phyloP scores from a whole-genome alignment of 2,329 filamentous ascomycete genomes.

The Fusarium pseudonygamai region DNA sequence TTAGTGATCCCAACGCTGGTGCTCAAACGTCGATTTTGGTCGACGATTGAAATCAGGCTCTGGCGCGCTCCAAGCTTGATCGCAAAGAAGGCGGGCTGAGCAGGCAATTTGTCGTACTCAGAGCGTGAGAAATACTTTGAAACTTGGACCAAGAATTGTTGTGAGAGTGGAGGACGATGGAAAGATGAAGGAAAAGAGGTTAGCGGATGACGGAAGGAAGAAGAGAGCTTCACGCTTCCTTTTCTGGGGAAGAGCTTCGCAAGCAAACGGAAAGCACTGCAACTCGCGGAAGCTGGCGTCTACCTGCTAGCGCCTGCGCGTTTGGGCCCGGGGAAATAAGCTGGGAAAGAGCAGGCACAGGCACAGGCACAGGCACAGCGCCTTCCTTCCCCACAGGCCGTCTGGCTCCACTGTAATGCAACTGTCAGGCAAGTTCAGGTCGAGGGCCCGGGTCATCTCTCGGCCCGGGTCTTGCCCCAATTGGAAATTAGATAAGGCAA shows the following conservation, averaged over 20 bases:
- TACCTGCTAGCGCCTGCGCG: conserved; percentile 32
- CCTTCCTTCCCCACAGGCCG: conserved; percentile 11
- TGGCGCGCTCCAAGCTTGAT: conserved; percentile 1
- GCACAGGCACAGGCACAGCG: not conserved
- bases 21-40: not conserved
- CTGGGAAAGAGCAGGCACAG: conserved; percentile 27
- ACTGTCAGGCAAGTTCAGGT: not conserved
- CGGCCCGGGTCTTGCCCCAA: conserved; percentile 35
- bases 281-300: conserved; percentile 30
- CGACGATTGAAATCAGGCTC: conserved; percentile 13
- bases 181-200: not conserved
- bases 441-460: conserved; percentile 5
- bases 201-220: conserved; percentile 5
- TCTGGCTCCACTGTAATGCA: conserved; percentile 8
- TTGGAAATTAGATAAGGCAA: conserved; percentile 29
- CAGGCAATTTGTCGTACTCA: not conserved
- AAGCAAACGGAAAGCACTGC: conserved; percentile 28
- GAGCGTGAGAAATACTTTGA: not conserved
- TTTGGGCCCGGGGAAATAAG: conserved; percentile 33
- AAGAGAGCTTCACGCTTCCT: conserved; percentile 32
- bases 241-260: conserved; percentile 37
- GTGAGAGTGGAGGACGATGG: not conserved
- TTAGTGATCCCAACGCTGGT: not conserved
- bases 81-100: conserved; percentile 2
- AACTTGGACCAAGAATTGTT: not conserved